Evolutionary conservation across 306 rosid genomes (phyloP).

Genomic region (Glycine tomentella): DNA sequence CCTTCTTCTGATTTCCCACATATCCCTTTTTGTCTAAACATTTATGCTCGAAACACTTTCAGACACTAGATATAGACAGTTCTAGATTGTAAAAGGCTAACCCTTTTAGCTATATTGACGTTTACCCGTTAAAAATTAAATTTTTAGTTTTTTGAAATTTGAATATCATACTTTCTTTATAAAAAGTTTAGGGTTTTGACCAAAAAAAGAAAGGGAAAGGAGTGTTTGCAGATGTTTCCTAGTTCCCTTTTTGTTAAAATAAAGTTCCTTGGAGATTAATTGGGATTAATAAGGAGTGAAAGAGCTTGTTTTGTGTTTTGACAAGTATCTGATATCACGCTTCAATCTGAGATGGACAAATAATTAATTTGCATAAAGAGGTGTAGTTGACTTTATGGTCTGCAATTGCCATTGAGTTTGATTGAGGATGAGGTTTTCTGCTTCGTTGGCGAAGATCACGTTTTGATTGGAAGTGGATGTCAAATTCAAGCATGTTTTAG

Average conservation of each 20-base stretch:
- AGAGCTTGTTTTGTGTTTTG: background rate
- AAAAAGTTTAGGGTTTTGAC: too few relatives aligned
- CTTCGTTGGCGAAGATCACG: background rate
- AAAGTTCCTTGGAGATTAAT: background rate
- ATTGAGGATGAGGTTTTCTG: conserved; percentile 33
- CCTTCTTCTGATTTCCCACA: too few relatives aligned
- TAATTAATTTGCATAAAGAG: background rate
- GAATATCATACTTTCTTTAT: too few relatives aligned
- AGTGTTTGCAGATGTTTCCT: background rate
- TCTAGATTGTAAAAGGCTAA: too few relatives aligned
- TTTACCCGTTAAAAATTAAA: too few relatives aligned
- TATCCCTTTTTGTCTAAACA: too few relatives aligned
- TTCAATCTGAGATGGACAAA: background rate
- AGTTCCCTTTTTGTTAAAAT: conserved; percentile 2
- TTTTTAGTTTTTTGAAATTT: too few relatives aligned
- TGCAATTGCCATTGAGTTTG: background rate
- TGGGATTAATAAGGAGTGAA: background rate
- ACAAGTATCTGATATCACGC: background rate
- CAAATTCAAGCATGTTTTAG: background rate
- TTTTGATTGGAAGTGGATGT: conserved; percentile 18
- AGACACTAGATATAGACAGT: too few relatives aligned
- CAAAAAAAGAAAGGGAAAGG: background rate
- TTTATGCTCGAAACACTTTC: too few relatives aligned
- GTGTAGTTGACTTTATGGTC: too few relatives aligned
- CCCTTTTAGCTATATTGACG: too few relatives aligned